phyloP scores from a whole-genome alignment of 2,329 filamentous ascomycete species.

The Beauveria sp. region DNA sequence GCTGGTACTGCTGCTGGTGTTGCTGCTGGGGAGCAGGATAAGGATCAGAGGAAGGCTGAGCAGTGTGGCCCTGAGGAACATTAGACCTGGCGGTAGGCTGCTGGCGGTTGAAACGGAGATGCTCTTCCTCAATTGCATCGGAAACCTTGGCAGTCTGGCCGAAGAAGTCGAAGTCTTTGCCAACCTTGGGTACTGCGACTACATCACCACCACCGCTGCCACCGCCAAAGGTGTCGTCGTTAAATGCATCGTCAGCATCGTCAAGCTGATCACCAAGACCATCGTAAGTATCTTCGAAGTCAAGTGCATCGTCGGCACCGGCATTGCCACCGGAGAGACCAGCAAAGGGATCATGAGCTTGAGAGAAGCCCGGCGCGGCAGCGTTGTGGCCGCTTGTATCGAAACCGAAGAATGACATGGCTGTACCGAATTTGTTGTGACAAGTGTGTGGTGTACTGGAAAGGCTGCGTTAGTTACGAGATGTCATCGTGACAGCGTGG shows the following conservation, averaged over 20 bases:
- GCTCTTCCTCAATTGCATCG: slow-evolving; percentile 82
- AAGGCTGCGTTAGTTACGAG: background rate
- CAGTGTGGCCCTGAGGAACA: slow-evolving; percentile 27
- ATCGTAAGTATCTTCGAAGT: slow-evolving; percentile 98
- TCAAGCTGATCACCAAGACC: slow-evolving; percentile 85
- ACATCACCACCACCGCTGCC: slow-evolving; percentile 34
- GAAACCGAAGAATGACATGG: slow-evolving; percentile 91
- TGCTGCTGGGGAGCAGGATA: slow-evolving; percentile 33
- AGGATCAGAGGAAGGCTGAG: slow-evolving; percentile 24
- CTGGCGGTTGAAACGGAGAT: slow-evolving; percentile 73
- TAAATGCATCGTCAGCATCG: slow-evolving; percentile 88
- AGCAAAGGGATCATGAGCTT: slow-evolving; percentile 79
- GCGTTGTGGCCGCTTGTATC: slow-evolving; percentile 60
- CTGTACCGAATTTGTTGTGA: slow-evolving; percentile 18
- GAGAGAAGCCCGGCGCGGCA: slow-evolving; percentile 72
- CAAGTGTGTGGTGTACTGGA: slow-evolving; percentile 7
- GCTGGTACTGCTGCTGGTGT: slow-evolving; percentile 19
- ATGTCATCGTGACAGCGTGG: background rate
- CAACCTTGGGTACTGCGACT: slow-evolving; percentile 46
- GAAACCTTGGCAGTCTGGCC: slow-evolving; percentile 84
- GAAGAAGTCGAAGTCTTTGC: slow-evolving; percentile 96
- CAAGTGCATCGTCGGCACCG: slow-evolving; percentile 47
- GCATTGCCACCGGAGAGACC: slow-evolving; percentile 54
- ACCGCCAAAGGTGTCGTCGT: slow-evolving; percentile 80
- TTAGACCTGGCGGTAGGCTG: slow-evolving; percentile 45